Conservation (phyloP, 306 rosid genomes). For the Chamaecrista fasciculata region DNA sequence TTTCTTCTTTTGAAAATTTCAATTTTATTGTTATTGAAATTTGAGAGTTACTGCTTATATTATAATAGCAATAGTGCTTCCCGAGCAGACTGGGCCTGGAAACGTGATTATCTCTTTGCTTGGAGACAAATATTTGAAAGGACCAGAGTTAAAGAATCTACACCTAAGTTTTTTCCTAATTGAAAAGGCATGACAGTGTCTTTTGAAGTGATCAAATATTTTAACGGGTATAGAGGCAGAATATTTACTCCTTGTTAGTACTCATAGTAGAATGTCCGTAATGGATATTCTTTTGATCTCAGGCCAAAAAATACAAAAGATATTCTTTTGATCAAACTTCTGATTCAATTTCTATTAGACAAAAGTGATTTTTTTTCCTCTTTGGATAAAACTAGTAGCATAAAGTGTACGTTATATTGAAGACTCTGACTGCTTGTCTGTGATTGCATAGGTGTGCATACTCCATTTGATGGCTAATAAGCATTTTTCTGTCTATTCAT, state of each 20-base stretch:
- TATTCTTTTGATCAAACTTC: background rate
- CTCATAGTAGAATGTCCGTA: background rate
- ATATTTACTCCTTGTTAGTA: background rate
- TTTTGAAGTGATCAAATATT: slow-evolving; percentile 4
- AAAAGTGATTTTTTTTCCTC: too few species aligned
- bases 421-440: background rate
- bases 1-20: background rate
- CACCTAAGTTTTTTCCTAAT: too few species aligned
- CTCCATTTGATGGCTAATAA: slow-evolving; percentile 20
- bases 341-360: background rate
- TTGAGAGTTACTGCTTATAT: background rate
- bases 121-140: background rate
- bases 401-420: background rate
- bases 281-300: background rate
- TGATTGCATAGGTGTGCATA: slow-evolving; percentile 32
- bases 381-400: background rate
- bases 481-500: too few species aligned
- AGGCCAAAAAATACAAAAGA: too few species aligned
- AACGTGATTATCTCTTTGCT: background rate
- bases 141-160: too few species aligned
- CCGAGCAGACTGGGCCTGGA: background rate
- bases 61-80: background rate
- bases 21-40: background rate
- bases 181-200: background rate
- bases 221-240: background rate